Conservation (phyloP, 116 monocot species). For the Iris pallida region DNA sequence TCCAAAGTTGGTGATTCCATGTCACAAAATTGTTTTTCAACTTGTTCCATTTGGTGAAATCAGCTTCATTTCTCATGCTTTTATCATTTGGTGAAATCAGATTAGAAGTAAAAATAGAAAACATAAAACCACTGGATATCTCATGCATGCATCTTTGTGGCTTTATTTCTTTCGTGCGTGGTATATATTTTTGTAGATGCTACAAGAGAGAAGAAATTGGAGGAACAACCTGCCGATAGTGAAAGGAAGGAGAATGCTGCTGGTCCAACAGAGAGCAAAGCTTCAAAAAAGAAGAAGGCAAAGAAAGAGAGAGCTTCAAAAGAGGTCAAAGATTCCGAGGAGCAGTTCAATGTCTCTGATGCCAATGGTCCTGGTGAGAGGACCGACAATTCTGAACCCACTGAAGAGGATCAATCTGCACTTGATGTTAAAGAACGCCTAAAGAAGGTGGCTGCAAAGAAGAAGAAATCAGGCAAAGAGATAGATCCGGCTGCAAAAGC, state of each 20-base stretch:
- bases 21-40: too few species aligned
- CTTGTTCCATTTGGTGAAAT: too few species aligned
- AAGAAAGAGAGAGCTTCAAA: constrained; percentile 75
- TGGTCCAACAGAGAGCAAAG: constrained; percentile 56
- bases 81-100: too few species aligned
- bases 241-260: constrained; percentile 35
- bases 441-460: constrained; percentile 49
- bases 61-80: too few species aligned
- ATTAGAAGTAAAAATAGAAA: too few species aligned
- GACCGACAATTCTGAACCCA: neutral
- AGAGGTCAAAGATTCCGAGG: constrained; percentile 37
- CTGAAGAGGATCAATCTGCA: constrained; percentile 1
- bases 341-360: constrained; percentile 5
- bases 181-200: neutral
- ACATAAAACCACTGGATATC: too few species aligned
- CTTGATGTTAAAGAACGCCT: constrained; percentile 45
- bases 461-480: constrained; percentile 49
- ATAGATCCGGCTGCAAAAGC: constrained; percentile 33
- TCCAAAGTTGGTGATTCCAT: too few species aligned
- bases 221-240: constrained; percentile 13
- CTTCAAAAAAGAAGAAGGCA: constrained; percentile 80
- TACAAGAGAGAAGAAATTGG: constrained; percentile 32
- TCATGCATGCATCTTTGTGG: too few species aligned
- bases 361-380: constrained; percentile 21
- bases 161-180: neutral